Conservation (phyloP, 2,329 filamentous ascomycete genomes). For the Phoma sp. region DNA sequence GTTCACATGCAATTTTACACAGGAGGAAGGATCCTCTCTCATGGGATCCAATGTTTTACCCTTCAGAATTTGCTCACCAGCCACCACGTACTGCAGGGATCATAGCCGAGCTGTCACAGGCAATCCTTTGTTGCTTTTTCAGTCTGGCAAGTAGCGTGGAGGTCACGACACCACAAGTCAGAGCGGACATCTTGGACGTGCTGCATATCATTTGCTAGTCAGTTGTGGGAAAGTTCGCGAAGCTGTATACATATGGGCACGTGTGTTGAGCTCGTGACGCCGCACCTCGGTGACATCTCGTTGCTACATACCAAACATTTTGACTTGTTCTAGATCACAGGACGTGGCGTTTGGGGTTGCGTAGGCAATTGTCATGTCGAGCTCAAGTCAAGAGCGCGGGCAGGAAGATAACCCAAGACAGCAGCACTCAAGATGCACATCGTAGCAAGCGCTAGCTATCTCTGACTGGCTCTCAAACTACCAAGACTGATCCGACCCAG, state of each 20-base stretch:
- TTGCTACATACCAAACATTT: too few relatives aligned
- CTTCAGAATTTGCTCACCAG: neutral
- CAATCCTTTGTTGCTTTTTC: constrained; percentile 11
- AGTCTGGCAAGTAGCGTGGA: constrained; percentile 23
- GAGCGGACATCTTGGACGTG: constrained; percentile 18
- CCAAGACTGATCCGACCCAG: constrained; percentile 37
- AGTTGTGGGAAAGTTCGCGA: neutral
- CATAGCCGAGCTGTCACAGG: constrained; percentile 10
- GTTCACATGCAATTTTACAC: neutral
- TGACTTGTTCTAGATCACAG: too few relatives aligned
- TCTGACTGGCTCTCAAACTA: constrained; percentile 5
- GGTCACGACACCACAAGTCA: constrained; percentile 23
- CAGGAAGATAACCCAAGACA: neutral
- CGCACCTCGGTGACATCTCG: too few relatives aligned
- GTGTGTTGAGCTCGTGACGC: neutral
- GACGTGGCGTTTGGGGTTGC: too few relatives aligned
- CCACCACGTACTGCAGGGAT: neutral
- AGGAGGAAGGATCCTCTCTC: neutral
- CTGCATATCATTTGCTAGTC: constrained; percentile 17
- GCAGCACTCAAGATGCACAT: neutral
- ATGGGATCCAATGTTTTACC: neutral
- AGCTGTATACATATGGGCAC: too few relatives aligned
- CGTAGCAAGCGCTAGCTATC: neutral
- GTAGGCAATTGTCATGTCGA: too few relatives aligned
- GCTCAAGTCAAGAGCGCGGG: too few relatives aligned